These are phyloP conservation scores for Teunomyces aglyptinius DNA, from an alignment of 805 yeast genomes.

Conservation along the genomic window DNA sequence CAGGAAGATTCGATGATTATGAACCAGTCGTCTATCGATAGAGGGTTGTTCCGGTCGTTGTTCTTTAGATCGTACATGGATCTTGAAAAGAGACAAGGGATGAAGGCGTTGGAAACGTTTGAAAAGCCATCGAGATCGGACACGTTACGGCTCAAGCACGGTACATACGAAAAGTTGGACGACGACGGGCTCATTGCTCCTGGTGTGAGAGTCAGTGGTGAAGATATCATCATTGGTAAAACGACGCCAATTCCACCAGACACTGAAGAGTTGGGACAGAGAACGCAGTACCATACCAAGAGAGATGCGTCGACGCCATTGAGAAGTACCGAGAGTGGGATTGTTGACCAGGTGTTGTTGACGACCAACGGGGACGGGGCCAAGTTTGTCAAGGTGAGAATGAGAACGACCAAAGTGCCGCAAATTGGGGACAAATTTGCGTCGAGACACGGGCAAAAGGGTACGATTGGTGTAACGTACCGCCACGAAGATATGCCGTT, in stretches of 20 bases:
- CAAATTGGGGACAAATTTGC: constrained; percentile 99
- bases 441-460: constrained; percentile 99
- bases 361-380: constrained; percentile 98
- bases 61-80: constrained; percentile 98
- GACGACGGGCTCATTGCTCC: constrained; percentile 98
- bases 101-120: constrained; percentile 96
- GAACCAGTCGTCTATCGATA: constrained; percentile 96
- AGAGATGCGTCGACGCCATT: constrained; percentile 98
- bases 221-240: constrained; percentile 97
- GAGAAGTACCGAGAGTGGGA: constrained; percentile 96
- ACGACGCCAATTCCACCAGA: constrained; percentile 99
- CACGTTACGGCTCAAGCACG: constrained; percentile 93
- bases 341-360: constrained; percentile 93
- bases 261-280: constrained; percentile 96
- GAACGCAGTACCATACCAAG: constrained; percentile 97
- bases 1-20: constrained; percentile 99
- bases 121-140: constrained; percentile 95
- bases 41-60: constrained; percentile 93
- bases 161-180: constrained; percentile 96
- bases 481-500: constrained; percentile 99
- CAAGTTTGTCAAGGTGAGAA: constrained; percentile 95
- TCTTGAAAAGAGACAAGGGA: constrained; percentile 97
- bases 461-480: constrained; percentile 98
- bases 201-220: constrained; percentile 98
- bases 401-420: constrained; percentile 98